Evolutionary conservation across 2,329 filamentous ascomycete species (phyloP).

Genomic region (Sporothrix dimorphospora): DNA sequence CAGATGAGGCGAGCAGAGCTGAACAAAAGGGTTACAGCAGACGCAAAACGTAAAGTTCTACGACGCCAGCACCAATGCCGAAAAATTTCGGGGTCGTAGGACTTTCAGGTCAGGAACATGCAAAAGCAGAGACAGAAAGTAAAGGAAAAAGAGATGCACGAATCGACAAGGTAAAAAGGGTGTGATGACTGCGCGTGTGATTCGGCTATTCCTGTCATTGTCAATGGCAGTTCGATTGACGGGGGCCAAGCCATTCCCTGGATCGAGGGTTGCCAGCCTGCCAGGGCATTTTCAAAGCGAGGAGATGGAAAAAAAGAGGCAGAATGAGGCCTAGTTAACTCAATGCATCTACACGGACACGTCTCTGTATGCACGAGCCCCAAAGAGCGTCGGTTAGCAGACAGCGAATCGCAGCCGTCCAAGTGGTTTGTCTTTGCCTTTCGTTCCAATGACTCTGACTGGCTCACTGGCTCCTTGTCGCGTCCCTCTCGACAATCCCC

Average conservation of each 20-base stretch:
- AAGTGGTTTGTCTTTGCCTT: background rate
- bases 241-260: background rate
- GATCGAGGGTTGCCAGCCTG: background rate
- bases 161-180: background rate
- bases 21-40: background rate
- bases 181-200: background rate
- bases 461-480: background rate
- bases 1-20: conserved; percentile 11
- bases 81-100: background rate
- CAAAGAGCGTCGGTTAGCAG: background rate
- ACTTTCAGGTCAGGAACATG: background rate
- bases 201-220: background rate
- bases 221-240: background rate
- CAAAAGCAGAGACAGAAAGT: background rate
- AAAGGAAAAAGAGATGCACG: background rate
- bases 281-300: background rate
- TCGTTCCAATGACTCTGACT: background rate
- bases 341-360: background rate
- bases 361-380: background rate
- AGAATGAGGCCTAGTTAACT: background rate
- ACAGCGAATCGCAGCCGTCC: background rate
- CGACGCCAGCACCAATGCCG: background rate
- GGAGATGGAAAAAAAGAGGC: background rate
- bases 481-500: background rate
- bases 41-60: conserved; percentile 12